Evolutionary conservation across 176 grass and related monocot genomes (phyloP).

Genomic region (Alopecurus myosuroides): DNA sequence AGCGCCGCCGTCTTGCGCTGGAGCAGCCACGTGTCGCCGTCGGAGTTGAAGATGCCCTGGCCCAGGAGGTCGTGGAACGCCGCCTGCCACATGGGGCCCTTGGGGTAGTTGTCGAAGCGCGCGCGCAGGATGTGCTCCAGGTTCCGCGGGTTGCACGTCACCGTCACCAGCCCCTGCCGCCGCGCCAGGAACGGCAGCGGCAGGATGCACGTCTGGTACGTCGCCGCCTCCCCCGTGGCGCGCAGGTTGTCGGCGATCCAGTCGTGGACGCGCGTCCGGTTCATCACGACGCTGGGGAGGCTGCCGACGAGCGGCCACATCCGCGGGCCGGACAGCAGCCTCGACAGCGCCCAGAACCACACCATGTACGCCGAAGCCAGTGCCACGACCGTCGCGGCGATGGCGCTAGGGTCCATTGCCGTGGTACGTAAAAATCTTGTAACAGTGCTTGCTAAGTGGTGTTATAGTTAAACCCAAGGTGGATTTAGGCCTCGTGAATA

Average conservation of each 20-base stretch:
- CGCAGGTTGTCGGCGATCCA: slow-evolving; percentile 91
- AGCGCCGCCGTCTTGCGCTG: slow-evolving; percentile 97
- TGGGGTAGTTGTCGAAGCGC: slow-evolving; percentile 96
- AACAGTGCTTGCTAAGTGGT: neutral
- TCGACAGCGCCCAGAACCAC: slow-evolving; percentile 77
- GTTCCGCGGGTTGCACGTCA: slow-evolving; percentile 90
- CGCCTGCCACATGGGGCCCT: slow-evolving; percentile 88
- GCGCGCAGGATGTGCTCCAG: slow-evolving; percentile 89
- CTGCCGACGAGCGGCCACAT: slow-evolving; percentile 88
- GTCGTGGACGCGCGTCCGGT: slow-evolving; percentile 75
- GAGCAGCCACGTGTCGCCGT: slow-evolving; percentile 92
- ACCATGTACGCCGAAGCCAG: slow-evolving; percentile 55
- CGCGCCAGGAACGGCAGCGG: slow-evolving; percentile 67
- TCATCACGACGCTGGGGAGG: slow-evolving; percentile 65
- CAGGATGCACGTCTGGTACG: slow-evolving; percentile 93
- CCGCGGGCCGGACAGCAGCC: slow-evolving; percentile 60
- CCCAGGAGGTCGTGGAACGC: slow-evolving; percentile 93
- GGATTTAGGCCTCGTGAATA: slow-evolving; percentile 30
- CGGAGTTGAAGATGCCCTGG: slow-evolving; percentile 98
- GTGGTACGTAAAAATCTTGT: slow-evolving; percentile 35
- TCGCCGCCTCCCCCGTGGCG: slow-evolving; percentile 56
- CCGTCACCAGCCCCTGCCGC: slow-evolving; percentile 88
- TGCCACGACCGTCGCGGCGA: slow-evolving; percentile 10
- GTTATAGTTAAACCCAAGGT: slow-evolving; percentile 22
- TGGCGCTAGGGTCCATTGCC: slow-evolving; percentile 20